Base-by-base conservation (phyloP, 371 early-diverging fungal species). In the Haplosporangium sp. region DNA sequence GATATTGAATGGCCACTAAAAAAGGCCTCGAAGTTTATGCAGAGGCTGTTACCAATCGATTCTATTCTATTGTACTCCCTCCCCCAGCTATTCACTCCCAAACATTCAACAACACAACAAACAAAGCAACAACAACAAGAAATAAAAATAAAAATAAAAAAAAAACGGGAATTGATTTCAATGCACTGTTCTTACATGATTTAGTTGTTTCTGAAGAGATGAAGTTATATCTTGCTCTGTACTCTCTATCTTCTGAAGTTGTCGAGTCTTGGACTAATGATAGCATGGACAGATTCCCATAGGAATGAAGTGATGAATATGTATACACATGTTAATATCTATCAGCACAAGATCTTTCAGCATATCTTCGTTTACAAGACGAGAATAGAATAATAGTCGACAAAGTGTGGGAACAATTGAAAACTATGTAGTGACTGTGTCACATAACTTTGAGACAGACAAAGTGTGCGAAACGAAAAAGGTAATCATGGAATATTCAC, bases 151-250 rank as follows among this genome's bases (percentile, higher is more conserved):
- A 17, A 39, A 44, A 44, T 13, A 44, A 44, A 9, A 2, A 6
- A 6, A 5, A 13, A 17, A 48, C 4, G 40, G 37, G 15, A n/a
- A 48, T 10, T 13, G 9, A 20, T 17, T 27, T n/a, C 39, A 9
- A 7, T 15, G 20, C 35, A 13, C n/a, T 34, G 27, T 39, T 48
- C 78, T 66, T 77, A 77, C 78, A 72, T 77, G 78, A 40, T 77
- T 66, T 19, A 77, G 70, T 42, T 77, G 78, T 42, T 77, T 77
- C 66, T 77, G 78, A 13, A 77, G 67, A 4, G 78, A 77, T 37
- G 73, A 72, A 61, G 78, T 72, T 70, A 77, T 77, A 64, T 77
- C 78, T 47, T 72, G 69, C 60, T 77, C 78, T 15, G 78, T 72
- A 70, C 66, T 77, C 58, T 77, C 78, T 40, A 77, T 77, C 45